phyloP scores from a whole-genome alignment of 73 alveolate species.

The Durusdinium trenchii region DNA sequence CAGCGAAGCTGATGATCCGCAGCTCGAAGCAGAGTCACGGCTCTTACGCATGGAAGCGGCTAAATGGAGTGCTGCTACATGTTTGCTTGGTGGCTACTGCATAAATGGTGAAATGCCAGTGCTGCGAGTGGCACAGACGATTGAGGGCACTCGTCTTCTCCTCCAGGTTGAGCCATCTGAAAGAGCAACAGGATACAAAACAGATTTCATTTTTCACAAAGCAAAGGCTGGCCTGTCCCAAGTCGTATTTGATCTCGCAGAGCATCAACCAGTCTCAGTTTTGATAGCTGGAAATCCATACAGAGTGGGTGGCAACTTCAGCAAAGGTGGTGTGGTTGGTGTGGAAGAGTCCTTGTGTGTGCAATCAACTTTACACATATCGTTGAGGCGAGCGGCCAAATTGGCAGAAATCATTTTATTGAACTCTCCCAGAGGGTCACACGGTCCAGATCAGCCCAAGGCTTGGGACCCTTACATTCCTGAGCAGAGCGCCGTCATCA shows the following conservation, averaged over 20 bases:
- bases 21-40: neutral
- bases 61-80: conserved; percentile 28
- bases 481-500: conserved; percentile 23
- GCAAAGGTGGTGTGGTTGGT: neutral
- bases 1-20: neutral
- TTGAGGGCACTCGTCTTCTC: neutral
- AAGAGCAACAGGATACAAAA: neutral
- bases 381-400: conserved; percentile 56
- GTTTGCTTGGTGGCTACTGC: conserved; percentile 6
- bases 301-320: conserved; percentile 46
- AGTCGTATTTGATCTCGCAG: neutral
- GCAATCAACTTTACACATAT: conserved; percentile 29
- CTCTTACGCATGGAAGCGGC: conserved; percentile 40
- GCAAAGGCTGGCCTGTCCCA: neutral
- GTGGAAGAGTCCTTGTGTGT: conserved; percentile 32
- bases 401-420: neutral
- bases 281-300: neutral
- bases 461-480: neutral
- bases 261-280: neutral
- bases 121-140: neutral
- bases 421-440: neutral
- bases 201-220: neutral
- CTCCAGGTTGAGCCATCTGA: neutral
- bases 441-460: neutral
- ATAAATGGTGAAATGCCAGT: neutral